A percentile compares a stretch with the other conserved stretches of the same genome.
Evolutionary conservation across 305 asterid genomes (phyloP).

Genomic region (Salvia sclarea): DNA sequence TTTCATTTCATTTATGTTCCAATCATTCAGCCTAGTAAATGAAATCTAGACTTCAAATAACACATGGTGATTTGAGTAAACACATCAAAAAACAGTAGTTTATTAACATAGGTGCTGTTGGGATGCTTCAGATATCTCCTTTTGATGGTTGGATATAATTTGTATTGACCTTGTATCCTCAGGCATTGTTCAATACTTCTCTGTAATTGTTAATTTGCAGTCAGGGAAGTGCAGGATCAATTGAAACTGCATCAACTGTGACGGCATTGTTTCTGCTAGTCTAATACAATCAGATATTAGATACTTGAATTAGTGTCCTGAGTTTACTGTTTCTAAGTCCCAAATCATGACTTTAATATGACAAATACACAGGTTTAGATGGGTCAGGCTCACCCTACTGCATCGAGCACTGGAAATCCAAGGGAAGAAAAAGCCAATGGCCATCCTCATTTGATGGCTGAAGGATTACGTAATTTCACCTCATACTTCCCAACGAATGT

Average conservation of each 20-base stretch:
- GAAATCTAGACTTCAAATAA: background rate
- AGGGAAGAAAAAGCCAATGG: conserved; percentile 25
- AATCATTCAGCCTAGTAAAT: background rate
- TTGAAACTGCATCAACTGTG: background rate
- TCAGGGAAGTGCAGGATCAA: background rate
- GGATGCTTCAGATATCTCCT: background rate
- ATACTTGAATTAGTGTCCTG: background rate
- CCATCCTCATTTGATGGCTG: conserved; percentile 32
- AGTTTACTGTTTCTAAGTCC: background rate
- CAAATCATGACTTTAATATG: background rate
- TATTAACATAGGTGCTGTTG: background rate
- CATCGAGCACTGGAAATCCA: conserved; percentile 24
- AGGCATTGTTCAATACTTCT: conserved; percentile 4
- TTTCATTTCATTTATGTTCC: background rate
- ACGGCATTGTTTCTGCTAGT: background rate
- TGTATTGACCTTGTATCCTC: background rate
- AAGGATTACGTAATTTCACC: conserved; percentile 42
- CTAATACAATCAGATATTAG: background rate
- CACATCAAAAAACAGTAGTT: background rate
- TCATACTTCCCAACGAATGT: conserved; percentile 49
- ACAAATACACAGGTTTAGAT: conserved; percentile 29
- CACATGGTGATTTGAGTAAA: background rate
- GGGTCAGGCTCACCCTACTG: conserved; percentile 30
- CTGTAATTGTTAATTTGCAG: conserved; percentile 2
- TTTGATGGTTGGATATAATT: background rate